Evolutionary conservation across 176 grass and related monocot species (phyloP), one percentile per base, ranked within the genome.

Genomic region (Zoysia pacifica): DNA sequence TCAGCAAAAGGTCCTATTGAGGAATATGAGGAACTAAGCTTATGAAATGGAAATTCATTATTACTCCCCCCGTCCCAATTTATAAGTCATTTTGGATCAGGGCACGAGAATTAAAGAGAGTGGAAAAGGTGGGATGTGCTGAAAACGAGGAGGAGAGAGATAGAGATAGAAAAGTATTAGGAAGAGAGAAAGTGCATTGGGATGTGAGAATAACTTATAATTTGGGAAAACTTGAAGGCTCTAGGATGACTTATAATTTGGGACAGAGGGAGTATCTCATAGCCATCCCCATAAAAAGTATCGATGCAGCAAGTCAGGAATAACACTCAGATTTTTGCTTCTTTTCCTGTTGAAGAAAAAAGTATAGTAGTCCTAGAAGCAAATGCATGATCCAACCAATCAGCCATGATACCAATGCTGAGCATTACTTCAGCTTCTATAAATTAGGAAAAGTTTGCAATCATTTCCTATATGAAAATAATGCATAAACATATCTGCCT

Each of bases 221-320:
- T 28, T 28, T 28, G 28, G 28, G 0, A 28, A 28, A 28, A 28
- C 28, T 28, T 28, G 28, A 28, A 28, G 28, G 28, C 28, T 28
- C 28, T 28, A 28, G 28, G 28, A 28, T 28, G 28, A 28, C 28
- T 28, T 28, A 28, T 28, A 28, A 28, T 28, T 28, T 28, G 28
- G 28, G 28, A 28, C 28, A 28, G 28, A 28, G 28, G 28, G 28
- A 28, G 15, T 28, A 61, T 65, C 41, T 82, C 66, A 8, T 14
- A 83, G 43, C 13, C 38, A 46, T 68, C 51, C 62, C 62, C 14
- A 9, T 7, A 62, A 73, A 82, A 44, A 51, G 46, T 43, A 76
- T 11, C 15, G 40, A 81, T 69, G 64, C 53, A 86, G 39, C 45
- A 81, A 81, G 62, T 4, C 12, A 69, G 44, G 64, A 75, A 45